Percentiles rank a stretch among this genome's conserved stretches.
Evolutionary conservation across 202 grass and related monocot species (phyloP).

Genomic region (Setaria italica): DNA sequence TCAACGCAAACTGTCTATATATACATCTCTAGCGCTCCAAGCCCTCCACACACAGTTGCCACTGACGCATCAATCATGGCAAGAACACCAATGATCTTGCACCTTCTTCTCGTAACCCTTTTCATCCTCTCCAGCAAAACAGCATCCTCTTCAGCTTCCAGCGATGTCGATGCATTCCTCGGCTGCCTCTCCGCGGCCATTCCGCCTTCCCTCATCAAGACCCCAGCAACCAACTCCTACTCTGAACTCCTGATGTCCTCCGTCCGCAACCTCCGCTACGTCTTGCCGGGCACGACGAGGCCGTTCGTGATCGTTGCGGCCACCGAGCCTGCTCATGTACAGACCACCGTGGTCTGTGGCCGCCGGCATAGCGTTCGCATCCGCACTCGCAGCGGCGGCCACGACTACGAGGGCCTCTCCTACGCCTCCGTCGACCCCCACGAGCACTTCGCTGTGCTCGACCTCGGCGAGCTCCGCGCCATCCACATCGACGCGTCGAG

Average conservation of each 20-base stretch:
- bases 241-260: conserved; percentile 51
- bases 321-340: conserved; percentile 51
- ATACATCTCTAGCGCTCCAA: neutral
- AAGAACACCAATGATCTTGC: neutral
- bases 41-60: neutral
- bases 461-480: conserved; percentile 33
- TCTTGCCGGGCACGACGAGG: conserved; percentile 40
- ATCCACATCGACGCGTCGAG: conserved; percentile 21
- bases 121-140: neutral
- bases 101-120: neutral
- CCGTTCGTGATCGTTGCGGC: conserved; percentile 54
- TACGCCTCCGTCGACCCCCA: conserved; percentile 47
- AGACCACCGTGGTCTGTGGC: conserved; percentile 48
- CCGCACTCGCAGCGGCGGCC: conserved; percentile 66
- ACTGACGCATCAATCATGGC: neutral
- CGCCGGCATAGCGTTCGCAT: conserved; percentile 33
- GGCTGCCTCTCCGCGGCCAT: conserved; percentile 44
- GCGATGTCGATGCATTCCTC: conserved; percentile 39
- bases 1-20: neutral
- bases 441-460: neutral
- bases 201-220: conserved; percentile 33
- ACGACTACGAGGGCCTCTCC: conserved; percentile 70
- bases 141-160: conserved; percentile 14
- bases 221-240: neutral
- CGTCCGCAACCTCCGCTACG: conserved; percentile 47